Evolutionary conservation across 2,329 filamentous ascomycete species (phyloP).

Genomic region (Escovopsis sp.): DNA sequence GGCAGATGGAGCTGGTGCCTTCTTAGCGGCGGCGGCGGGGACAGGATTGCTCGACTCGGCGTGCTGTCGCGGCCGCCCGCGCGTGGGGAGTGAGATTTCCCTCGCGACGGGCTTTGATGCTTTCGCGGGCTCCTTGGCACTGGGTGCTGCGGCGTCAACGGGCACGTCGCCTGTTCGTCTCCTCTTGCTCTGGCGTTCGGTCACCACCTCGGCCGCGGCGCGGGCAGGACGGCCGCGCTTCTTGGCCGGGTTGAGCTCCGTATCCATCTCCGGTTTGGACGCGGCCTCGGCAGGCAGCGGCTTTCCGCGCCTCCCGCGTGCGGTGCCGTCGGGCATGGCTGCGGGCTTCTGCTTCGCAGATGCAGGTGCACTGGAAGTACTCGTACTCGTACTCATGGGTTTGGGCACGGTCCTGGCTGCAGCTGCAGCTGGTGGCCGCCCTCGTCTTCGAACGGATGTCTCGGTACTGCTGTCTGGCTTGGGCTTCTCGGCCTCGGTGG

Average conservation of each 20-base stretch:
- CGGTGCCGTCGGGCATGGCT: too few relatives aligned
- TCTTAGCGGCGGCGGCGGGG: not conserved
- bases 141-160: too few relatives aligned
- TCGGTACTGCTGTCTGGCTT: not conserved
- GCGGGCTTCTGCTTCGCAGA: too few relatives aligned
- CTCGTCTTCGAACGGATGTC: not conserved
- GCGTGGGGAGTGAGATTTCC: not conserved
- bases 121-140: too few relatives aligned
- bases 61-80: not conserved
- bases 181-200: slow-evolving; percentile 1
- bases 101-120: not conserved
- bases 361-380: not conserved
- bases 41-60: too few relatives aligned
- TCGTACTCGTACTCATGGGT: not conserved
- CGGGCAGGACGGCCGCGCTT: not conserved
- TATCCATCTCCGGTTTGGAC: too few relatives aligned
- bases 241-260: not conserved
- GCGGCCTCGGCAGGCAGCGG: too few relatives aligned
- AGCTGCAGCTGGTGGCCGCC: not conserved
- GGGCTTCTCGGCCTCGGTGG: not conserved
- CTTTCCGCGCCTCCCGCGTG: too few relatives aligned
- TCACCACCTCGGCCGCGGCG: not conserved
- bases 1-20: not conserved
- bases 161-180: not conserved
- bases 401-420: not conserved